Conservation (phyloP, 2,329 filamentous ascomycete species). For the Aspergillus pseudotamarii region DNA sequence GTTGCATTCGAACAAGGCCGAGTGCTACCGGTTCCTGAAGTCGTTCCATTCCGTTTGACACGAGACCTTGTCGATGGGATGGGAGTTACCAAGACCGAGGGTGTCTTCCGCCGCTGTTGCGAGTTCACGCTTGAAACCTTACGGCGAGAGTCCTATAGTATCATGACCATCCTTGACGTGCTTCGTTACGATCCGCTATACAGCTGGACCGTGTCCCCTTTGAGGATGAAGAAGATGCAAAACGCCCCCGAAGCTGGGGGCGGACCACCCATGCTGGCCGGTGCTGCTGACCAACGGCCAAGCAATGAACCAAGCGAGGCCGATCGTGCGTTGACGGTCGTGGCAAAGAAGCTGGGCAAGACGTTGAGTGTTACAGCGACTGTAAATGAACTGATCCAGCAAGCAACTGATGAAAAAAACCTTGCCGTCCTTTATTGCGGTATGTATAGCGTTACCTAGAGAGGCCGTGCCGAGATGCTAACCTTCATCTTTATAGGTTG, state of each 20-base stretch:
- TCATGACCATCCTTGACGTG: constrained; percentile 98
- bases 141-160: constrained; percentile 91
- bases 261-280: constrained; percentile 39
- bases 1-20: constrained; percentile 97
- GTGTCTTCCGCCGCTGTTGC: constrained; percentile 95
- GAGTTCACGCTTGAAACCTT: constrained; percentile 96
- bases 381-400: constrained; percentile 95
- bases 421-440: constrained; percentile 86
- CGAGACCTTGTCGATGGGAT: constrained; percentile 96
- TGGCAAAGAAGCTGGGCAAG: constrained; percentile 94
- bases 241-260: constrained; percentile 52
- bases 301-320: constrained; percentile 73
- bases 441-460: constrained; percentile 41
- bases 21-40: constrained; percentile 90
- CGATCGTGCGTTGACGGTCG: constrained; percentile 85
- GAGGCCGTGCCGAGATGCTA: neutral
- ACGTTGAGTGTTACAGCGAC: constrained; percentile 91
- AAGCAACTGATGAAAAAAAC: constrained; percentile 90
- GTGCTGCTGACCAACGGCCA: constrained; percentile 38
- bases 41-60: constrained; percentile 93
- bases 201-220: constrained; percentile 84
- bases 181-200: constrained; percentile 97
- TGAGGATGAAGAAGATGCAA: constrained; percentile 68
- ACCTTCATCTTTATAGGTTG: constrained; percentile 42
- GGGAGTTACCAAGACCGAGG: constrained; percentile 92